These are phyloP conservation scores for Coemansia sp. DNA, from an alignment of 192 early-diverging fungal species.

Conservation along the genomic window DNA sequence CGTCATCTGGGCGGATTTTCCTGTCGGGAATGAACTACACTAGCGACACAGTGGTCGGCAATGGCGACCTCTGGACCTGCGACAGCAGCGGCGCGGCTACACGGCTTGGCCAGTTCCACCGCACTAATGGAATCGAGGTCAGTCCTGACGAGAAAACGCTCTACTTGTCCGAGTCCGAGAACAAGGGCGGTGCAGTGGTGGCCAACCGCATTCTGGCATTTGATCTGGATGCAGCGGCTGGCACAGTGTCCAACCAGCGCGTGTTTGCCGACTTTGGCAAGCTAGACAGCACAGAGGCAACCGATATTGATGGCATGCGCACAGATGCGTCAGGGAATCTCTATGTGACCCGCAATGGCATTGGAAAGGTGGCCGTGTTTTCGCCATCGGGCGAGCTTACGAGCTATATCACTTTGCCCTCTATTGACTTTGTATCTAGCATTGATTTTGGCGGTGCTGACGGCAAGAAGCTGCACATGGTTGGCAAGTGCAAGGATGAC, in stretches of 20 bases:
- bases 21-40: conserved; percentile 51
- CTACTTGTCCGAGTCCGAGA: conserved; percentile 57
- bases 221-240: conserved; percentile 37
- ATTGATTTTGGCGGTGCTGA: conserved; percentile 54
- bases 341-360: conserved; percentile 55
- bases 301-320: conserved; percentile 60
- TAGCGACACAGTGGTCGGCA: conserved; percentile 27
- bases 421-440: conserved; percentile 36
- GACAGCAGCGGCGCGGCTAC: conserved; percentile 32
- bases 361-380: conserved; percentile 53
- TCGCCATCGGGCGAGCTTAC: conserved; percentile 38
- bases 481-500: conserved; percentile 52
- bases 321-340: conserved; percentile 55
- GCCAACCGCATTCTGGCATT: conserved; percentile 54
- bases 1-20: conserved; percentile 31
- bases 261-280: conserved; percentile 51
- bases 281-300: conserved; percentile 42
- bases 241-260: conserved; percentile 22
- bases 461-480: conserved; percentile 51
- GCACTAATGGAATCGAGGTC: conserved; percentile 62
- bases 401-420: conserved; percentile 23
- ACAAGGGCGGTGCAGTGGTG: conserved; percentile 33
- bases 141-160: conserved; percentile 56
- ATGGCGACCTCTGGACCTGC: conserved; percentile 57
- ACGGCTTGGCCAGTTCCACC: conserved; percentile 35